Conservation (phyloP, 129 eudicot species). For the Sambucus nigra region DNA sequence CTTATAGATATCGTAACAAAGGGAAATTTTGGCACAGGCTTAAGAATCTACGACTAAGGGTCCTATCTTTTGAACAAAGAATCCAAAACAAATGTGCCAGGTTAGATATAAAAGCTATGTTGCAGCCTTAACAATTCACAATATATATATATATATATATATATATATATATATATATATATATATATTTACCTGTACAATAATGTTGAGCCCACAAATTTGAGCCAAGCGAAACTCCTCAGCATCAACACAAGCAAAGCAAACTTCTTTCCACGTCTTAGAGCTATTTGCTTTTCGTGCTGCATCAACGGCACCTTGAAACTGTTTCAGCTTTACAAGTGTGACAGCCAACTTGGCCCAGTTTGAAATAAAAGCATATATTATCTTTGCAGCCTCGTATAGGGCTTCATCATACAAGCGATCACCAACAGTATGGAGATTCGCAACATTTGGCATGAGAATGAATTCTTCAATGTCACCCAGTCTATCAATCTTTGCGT, state of each 20-base stretch:
- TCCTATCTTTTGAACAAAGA: not conserved
- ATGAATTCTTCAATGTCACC: slow-evolving; percentile 92
- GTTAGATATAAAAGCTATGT: not conserved
- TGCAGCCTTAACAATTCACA: no score
- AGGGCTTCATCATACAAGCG: slow-evolving; percentile 85
- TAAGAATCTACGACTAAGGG: not conserved
- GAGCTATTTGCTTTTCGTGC: slow-evolving; percentile 91
- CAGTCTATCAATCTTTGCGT: slow-evolving; percentile 82
- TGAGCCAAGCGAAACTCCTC: slow-evolving; percentile 99
- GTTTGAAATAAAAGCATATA: slow-evolving; percentile 84
- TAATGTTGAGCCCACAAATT: slow-evolving; percentile 87
- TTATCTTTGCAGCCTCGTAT: slow-evolving; percentile 96
- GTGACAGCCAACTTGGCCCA: slow-evolving; percentile 92
- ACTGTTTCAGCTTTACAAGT: slow-evolving; percentile 75
- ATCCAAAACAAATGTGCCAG: not conserved
- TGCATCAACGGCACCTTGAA: slow-evolving; percentile 98
- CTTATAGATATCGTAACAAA: not conserved
- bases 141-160: no score
- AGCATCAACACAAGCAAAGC: slow-evolving; percentile 96
- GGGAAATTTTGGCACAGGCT: no score
- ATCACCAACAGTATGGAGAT: slow-evolving; percentile 85
- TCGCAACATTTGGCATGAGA: slow-evolving; percentile 95
- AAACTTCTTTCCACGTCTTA: slow-evolving; percentile 97
- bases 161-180: no score
- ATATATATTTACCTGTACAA: slow-evolving; percentile 54